phyloP scores from a whole-genome alignment of 208 protist genomes.

The Acanthamoeba divionensis region DNA sequence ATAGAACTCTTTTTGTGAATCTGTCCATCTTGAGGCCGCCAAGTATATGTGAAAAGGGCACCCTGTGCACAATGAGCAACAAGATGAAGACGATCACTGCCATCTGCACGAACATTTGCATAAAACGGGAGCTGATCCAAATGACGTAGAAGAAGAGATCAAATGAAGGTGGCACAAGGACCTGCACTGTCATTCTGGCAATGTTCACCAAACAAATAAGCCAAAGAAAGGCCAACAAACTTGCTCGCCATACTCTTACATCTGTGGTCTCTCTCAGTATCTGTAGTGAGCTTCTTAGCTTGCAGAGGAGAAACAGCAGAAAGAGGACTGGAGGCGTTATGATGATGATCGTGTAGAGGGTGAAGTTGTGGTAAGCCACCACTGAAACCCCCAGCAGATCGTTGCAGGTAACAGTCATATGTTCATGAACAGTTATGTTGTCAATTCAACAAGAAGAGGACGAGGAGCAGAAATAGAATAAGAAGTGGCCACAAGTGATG shows the following conservation, averaged over 20 bases:
- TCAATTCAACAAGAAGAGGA: too few species aligned
- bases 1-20: not conserved
- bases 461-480: too few species aligned
- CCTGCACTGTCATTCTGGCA: not conserved
- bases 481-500: too few species aligned
- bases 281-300: not conserved
- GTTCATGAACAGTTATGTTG: too few species aligned
- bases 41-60: not conserved
- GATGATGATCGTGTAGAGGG: conserved; percentile 7
- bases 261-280: not conserved
- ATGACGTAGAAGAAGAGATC: not conserved
- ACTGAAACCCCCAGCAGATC: not conserved
- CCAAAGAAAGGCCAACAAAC: conserved; percentile 2
- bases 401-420: not conserved
- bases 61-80: not conserved
- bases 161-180: not conserved
- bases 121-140: not conserved
- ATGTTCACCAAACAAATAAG: conserved; percentile 18
- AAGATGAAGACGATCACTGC: not conserved
- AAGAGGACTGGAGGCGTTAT: not conserved
- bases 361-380: not conserved
- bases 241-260: not conserved
- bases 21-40: not conserved
- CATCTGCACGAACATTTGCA: conserved; percentile 18
- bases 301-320: conserved; percentile 29